phyloP scores from a whole-genome alignment of 169 alveolate genomes.

The Cryptosporidium bovis region DNA sequence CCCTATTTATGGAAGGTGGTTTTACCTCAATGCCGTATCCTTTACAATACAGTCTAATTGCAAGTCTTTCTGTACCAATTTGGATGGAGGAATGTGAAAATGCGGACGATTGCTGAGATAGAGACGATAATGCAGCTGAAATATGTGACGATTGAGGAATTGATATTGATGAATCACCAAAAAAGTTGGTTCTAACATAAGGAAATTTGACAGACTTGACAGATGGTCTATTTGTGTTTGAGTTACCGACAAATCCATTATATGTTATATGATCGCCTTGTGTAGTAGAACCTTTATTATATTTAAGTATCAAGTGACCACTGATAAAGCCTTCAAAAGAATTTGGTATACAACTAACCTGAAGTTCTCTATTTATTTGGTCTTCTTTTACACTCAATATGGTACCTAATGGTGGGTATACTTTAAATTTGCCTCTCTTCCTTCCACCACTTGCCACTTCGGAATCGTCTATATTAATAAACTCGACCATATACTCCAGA shows the following conservation, averaged over 20 bases:
- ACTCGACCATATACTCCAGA: constrained; percentile 65
- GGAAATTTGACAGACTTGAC: constrained; percentile 44
- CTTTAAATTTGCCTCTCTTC: constrained; percentile 50
- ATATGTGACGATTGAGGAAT: not conserved
- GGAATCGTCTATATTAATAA: constrained; percentile 33
- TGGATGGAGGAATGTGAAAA: constrained; percentile 2
- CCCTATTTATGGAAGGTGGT: constrained; percentile 62
- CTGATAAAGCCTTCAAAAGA: constrained; percentile 59
- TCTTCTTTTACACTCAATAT: constrained; percentile 42
- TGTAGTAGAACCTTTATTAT: constrained; percentile 16
- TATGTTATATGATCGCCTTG: not conserved
- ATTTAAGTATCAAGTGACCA: constrained; percentile 45
- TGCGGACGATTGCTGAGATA: not conserved
- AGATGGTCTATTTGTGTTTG: not conserved
- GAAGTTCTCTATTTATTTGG: constrained; percentile 36
- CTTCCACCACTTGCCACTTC: not conserved
- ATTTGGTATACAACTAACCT: constrained; percentile 57
- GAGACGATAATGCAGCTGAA: not conserved
- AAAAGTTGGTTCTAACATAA: constrained; percentile 28
- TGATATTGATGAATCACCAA: not conserved
- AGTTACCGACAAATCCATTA: not conserved
- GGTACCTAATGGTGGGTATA: constrained; percentile 70
- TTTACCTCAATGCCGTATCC: constrained; percentile 61
- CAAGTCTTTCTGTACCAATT: constrained; percentile 54
- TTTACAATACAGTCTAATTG: constrained; percentile 59